Conservation (phyloP, 768 basidiomycete genomes). For the Pisolithus microcarpus region DNA sequence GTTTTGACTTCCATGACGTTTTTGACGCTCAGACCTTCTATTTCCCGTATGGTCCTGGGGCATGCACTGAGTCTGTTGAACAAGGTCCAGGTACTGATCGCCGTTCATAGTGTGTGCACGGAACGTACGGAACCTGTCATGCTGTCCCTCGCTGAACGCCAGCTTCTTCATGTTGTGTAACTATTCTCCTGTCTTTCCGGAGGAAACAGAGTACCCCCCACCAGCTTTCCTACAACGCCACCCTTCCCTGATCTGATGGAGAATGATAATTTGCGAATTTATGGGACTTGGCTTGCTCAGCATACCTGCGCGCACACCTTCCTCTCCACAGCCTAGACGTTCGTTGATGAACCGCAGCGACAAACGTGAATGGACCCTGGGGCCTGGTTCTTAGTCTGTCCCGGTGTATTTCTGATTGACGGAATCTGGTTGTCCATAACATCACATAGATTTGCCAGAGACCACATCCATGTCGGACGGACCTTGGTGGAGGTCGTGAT, state of each 20-base stretch:
- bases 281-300: too few relatives aligned
- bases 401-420: too few relatives aligned
- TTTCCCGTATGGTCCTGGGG: neutral
- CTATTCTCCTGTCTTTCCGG: neutral
- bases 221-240: neutral
- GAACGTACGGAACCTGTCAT: neutral
- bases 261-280: neutral
- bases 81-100: neutral
- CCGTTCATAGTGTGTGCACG: neutral
- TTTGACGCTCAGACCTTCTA: slow-evolving; percentile 6
- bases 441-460: too few relatives aligned
- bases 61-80: neutral
- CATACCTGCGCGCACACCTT: too few relatives aligned
- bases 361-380: too few relatives aligned
- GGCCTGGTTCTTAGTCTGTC: too few relatives aligned
- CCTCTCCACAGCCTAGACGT: too few relatives aligned
- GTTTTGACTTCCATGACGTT: too few relatives aligned
- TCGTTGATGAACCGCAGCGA: too few relatives aligned
- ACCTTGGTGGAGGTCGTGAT: too few relatives aligned
- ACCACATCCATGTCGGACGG: too few relatives aligned
- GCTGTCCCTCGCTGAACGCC: neutral
- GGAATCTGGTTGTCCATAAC: too few relatives aligned
- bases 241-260: neutral
- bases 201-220: neutral
- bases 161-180: neutral